Conservation (phyloP, 106 monocot species). For the Allium sativum region DNA sequence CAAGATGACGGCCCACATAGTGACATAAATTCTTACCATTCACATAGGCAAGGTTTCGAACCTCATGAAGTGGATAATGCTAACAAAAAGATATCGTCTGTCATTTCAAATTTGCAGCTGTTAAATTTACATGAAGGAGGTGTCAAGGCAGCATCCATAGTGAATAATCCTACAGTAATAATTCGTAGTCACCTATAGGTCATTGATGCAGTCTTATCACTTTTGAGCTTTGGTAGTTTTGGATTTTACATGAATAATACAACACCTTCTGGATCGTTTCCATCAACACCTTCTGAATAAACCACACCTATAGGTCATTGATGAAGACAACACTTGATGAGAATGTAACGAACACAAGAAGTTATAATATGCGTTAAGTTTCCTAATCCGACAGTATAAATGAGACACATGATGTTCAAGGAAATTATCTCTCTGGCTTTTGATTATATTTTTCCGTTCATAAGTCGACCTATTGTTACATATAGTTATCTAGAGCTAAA, state of each 20-base stretch:
- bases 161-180: slow-evolving; percentile 72
- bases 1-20: slow-evolving; percentile 23
- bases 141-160: slow-evolving; percentile 16
- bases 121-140: slow-evolving; percentile 54
- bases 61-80: slow-evolving; percentile 45
- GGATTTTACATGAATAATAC: slow-evolving; percentile 43
- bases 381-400: slow-evolving; percentile 48
- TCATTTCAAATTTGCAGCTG: slow-evolving; percentile 46
- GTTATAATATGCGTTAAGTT: slow-evolving; percentile 45
- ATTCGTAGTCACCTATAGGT: slow-evolving; percentile 75
- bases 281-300: slow-evolving; percentile 21
- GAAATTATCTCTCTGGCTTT: slow-evolving; percentile 48
- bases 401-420: slow-evolving; percentile 31
- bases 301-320: slow-evolving; percentile 41
- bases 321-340: slow-evolving; percentile 34
- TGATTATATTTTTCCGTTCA: slow-evolving; percentile 42
- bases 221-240: slow-evolving; percentile 95
- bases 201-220: slow-evolving; percentile 60
- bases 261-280: slow-evolving; percentile 53
- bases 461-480: slow-evolving; percentile 35
- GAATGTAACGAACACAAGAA: slow-evolving; percentile 21
- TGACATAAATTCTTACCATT: slow-evolving; percentile 24
- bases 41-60: slow-evolving; percentile 47
- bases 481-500: slow-evolving; percentile 36
- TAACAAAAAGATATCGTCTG: slow-evolving; percentile 32